Conservation (phyloP, 176 grass and related monocot species). For the Elymus sibiricus region DNA sequence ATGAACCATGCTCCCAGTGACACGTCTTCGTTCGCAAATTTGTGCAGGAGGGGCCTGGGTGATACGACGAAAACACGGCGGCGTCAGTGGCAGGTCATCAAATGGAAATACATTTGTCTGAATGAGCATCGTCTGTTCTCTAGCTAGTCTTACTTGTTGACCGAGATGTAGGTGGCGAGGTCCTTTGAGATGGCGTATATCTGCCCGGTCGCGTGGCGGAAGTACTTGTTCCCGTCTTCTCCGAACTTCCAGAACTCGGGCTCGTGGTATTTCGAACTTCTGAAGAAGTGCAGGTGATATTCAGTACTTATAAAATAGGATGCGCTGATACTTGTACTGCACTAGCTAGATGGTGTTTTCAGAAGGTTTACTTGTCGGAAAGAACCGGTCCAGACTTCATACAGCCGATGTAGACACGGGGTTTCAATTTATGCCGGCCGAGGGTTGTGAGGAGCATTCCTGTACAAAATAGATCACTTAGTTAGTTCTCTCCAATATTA, state of each 20-base stretch:
- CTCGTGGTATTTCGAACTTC: conserved; percentile 78
- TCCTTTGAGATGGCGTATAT: conserved; percentile 87
- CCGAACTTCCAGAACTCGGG: conserved; percentile 96
- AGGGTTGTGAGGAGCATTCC: conserved; percentile 81
- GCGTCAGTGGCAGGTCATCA: conserved; percentile 15
- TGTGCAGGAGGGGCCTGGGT: conserved; percentile 77
- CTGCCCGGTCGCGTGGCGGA: conserved; percentile 82
- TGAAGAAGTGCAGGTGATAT: conserved; percentile 28
- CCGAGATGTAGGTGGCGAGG: conserved; percentile 90
- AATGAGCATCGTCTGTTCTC: background rate
- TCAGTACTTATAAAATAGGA: background rate
- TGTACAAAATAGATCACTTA: conserved; percentile 4
- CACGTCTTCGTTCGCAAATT: conserved; percentile 90
- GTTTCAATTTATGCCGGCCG: conserved; percentile 76
- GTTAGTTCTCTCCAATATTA: background rate
- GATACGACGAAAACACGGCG: background rate
- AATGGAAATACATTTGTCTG: background rate
- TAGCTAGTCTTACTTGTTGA: conserved; percentile 69
- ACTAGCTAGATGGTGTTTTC: conserved; percentile 6
- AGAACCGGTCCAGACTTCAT: conserved; percentile 98
- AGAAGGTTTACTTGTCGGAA: conserved; percentile 67
- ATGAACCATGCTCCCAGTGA: conserved; percentile 88
- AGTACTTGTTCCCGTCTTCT: conserved; percentile 94
- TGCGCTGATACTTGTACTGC: background rate
- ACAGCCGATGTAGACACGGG: conserved; percentile 93